phyloP scores from a whole-genome alignment of 805 yeast genomes.

The Cyberlindnera xishuangbannaensis region DNA sequence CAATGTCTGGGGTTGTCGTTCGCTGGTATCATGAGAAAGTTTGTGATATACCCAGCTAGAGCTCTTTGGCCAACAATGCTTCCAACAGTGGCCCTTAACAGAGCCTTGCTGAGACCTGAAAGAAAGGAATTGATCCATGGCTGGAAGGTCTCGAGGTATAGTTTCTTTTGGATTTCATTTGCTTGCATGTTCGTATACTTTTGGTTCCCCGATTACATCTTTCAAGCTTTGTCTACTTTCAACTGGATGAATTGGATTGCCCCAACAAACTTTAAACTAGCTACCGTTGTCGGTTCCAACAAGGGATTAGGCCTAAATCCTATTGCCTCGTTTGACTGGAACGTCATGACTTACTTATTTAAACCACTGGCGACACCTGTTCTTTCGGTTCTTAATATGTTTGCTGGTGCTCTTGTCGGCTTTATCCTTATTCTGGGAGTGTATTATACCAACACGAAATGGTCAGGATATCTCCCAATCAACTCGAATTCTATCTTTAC shows the following conservation, averaged over 20 bases:
- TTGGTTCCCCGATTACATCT: constrained; percentile 42
- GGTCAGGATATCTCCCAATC: constrained; percentile 35
- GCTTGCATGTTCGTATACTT: constrained; percentile 33
- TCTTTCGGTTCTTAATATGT: constrained; percentile 29
- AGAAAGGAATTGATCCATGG: constrained; percentile 29
- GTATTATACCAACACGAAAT: constrained; percentile 36
- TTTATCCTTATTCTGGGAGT: constrained; percentile 30
- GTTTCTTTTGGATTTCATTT: constrained; percentile 29
- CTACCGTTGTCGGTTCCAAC: constrained; percentile 41
- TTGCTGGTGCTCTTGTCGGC: constrained; percentile 30
- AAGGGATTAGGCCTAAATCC: constrained; percentile 51
- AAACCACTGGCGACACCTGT: constrained; percentile 41
- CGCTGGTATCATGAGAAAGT: constrained; percentile 58
- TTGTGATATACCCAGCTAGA: constrained; percentile 45
- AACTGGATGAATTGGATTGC: constrained; percentile 57
- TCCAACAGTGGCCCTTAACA: constrained; percentile 44
- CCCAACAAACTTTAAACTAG: constrained; percentile 43
- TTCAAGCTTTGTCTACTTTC: constrained; percentile 37
- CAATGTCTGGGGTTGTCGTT: constrained; percentile 63
- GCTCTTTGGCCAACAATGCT: constrained; percentile 50
- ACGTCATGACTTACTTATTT: constrained; percentile 24
- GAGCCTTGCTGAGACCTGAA: constrained; percentile 37
- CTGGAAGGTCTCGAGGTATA: constrained; percentile 30
- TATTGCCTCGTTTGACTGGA: constrained; percentile 48
- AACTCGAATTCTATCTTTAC: constrained; percentile 47